These are phyloP conservation scores for Scutellaria baicalensis DNA, from an alignment of 257 asterid genomes.

Conservation along the genomic window DNA sequence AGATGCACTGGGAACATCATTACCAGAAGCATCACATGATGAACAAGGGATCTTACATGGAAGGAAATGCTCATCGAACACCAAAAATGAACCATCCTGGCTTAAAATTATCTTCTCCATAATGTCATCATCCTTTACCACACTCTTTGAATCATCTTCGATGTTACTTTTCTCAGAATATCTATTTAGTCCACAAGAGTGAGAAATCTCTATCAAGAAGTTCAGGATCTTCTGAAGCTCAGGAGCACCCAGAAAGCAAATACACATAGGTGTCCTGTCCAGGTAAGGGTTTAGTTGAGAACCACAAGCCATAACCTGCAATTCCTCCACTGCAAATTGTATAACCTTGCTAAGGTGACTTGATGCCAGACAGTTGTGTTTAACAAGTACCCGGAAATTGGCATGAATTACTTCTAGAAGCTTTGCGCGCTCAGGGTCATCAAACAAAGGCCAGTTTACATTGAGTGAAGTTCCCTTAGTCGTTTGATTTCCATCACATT, in stretches of 20 bases:
- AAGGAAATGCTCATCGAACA: slow-evolving; percentile 60
- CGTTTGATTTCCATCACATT: slow-evolving; percentile 51
- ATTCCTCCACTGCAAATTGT: slow-evolving; percentile 71
- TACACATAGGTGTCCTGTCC: slow-evolving; percentile 64
- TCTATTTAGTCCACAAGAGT: slow-evolving; percentile 62
- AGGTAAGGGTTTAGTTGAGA: slow-evolving; percentile 55
- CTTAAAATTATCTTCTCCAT: slow-evolving; percentile 52
- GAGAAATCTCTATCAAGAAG: slow-evolving; percentile 71
- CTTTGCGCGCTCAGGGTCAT: slow-evolving; percentile 73
- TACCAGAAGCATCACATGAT: slow-evolving; percentile 24
- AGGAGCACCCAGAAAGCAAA: slow-evolving; percentile 69
- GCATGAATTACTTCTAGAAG: slow-evolving; percentile 63
- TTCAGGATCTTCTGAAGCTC: slow-evolving; percentile 71
- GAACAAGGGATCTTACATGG: slow-evolving; percentile 32
- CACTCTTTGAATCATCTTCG: slow-evolving; percentile 31
- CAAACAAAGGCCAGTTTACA: slow-evolving; percentile 67
- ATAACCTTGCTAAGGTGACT: slow-evolving; percentile 79
- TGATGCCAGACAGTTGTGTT: slow-evolving; percentile 59
- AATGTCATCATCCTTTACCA: slow-evolving; percentile 29
- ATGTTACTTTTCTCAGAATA: slow-evolving; percentile 51
- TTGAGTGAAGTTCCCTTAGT: slow-evolving; percentile 32
- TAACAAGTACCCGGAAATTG: slow-evolving; percentile 50
- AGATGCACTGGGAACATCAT: slow-evolving; percentile 20
- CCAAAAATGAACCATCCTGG: slow-evolving; percentile 54
- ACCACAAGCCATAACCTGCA: slow-evolving; percentile 63